Percentiles rank a stretch among this genome's conserved stretches.
Conservation (phyloP, 2,329 filamentous ascomycete genomes). For the Fusarium cyanostomum region DNA sequence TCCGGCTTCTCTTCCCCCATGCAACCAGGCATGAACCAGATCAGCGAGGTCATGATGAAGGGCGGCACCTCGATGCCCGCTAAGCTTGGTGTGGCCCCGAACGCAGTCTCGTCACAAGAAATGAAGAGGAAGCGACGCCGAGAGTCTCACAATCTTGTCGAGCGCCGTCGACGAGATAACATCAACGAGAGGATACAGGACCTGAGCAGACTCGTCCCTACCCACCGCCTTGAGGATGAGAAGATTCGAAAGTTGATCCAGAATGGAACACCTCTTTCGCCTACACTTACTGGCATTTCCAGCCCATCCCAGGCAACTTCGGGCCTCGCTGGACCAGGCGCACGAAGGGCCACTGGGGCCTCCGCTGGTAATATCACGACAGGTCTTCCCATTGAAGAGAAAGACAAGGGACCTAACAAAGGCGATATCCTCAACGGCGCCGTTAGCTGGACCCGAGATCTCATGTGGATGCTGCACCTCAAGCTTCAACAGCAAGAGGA, state of each 20-base stretch:
- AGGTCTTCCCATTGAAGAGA: slow-evolving; percentile 91
- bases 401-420: slow-evolving; percentile 99
- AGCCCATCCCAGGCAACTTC: slow-evolving; percentile 83
- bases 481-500: slow-evolving; percentile 93
- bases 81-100: slow-evolving; percentile 72
- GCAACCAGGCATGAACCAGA: slow-evolving; percentile 75
- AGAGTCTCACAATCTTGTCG: slow-evolving; percentile 96
- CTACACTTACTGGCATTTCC: slow-evolving; percentile 76
- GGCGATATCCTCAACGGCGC: slow-evolving; percentile 97
- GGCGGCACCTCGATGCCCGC: slow-evolving; percentile 89
- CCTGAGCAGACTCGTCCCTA: slow-evolving; percentile 89
- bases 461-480: slow-evolving; percentile 95
- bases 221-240: slow-evolving; percentile 93
- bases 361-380: slow-evolving; percentile 85
- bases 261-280: slow-evolving; percentile 90
- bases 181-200: slow-evolving; percentile 99
- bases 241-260: slow-evolving; percentile 95
- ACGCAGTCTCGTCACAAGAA: slow-evolving; percentile 80
- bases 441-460: slow-evolving; percentile 94
- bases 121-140: slow-evolving; percentile 90
- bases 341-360: slow-evolving; percentile 78
- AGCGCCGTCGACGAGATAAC: slow-evolving; percentile 93
- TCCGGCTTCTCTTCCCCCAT: slow-evolving; percentile 89
- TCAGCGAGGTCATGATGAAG: slow-evolving; percentile 88
- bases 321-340: slow-evolving; percentile 84